phyloP scores from a whole-genome alignment of 495 filamentous ascomycete genomes.

The Aspergillus conjunctus region DNA sequence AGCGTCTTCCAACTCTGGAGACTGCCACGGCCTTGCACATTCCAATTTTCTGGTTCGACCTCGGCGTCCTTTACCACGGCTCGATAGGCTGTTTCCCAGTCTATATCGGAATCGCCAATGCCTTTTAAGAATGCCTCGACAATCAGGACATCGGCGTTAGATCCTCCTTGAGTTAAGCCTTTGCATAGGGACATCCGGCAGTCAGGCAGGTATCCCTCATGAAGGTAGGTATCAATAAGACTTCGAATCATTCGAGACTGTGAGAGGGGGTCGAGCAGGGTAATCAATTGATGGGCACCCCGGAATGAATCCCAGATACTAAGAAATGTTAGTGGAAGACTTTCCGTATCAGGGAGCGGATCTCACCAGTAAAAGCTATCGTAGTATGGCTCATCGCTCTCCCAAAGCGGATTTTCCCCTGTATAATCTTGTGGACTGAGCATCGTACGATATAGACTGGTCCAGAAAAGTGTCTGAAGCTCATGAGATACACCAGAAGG shows the following conservation, averaged over 20 bases:
- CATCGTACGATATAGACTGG: slow-evolving; percentile 70
- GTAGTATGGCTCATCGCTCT: slow-evolving; percentile 73
- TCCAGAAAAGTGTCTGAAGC: slow-evolving; percentile 68
- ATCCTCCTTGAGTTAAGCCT: slow-evolving; percentile 76
- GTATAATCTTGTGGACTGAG: slow-evolving; percentile 79
- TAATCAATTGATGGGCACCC: slow-evolving; percentile 70
- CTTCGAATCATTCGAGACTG: slow-evolving; percentile 69
- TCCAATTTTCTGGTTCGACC: slow-evolving; percentile 71
- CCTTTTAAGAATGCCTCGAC: slow-evolving; percentile 74
- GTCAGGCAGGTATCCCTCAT: slow-evolving; percentile 70
- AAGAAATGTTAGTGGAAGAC: not conserved
- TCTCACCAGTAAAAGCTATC: slow-evolving; percentile 76
- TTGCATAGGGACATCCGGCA: slow-evolving; percentile 69
- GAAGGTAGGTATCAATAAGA: slow-evolving; percentile 70
- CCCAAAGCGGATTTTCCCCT: slow-evolving; percentile 75
- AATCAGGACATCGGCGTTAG: slow-evolving; percentile 74
- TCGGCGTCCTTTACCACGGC: slow-evolving; percentile 80
- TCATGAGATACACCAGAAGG: slow-evolving; percentile 55
- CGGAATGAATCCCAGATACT: slow-evolving; percentile 74
- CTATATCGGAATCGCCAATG: slow-evolving; percentile 51
- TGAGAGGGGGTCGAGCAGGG: slow-evolving; percentile 64
- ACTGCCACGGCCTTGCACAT: slow-evolving; percentile 68
- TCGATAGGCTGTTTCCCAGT: slow-evolving; percentile 71
- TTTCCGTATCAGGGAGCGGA: not conserved
- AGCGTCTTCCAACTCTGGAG: slow-evolving; percentile 68